Evolutionary conservation across 208 protist species (phyloP), one percentile per base, ranked within the genome.

Genomic region (Leishmania guyanensis): DNA sequence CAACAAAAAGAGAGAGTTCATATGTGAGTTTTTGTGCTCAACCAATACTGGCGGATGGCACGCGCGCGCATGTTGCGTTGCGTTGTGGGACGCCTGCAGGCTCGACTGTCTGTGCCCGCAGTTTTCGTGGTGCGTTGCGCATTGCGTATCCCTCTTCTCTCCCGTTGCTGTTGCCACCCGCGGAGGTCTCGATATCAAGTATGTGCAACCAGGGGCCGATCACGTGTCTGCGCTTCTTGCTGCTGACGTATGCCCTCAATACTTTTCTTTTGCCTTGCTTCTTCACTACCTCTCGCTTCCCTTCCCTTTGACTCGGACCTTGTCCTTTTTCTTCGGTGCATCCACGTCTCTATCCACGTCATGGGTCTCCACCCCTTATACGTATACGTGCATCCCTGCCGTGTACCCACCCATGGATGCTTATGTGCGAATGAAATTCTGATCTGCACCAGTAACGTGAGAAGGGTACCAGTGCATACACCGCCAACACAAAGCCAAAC

Each of bases 271-370:
- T 9, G 69, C 69, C 20, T 14, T 50, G 16, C 9, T 39, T 9
- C 20, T 46, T 26, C 66, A 36, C 6, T 43, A 36, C 14, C 26
- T 48, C 16, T 71, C 26, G 36, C 69, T 5, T 73, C 10, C 17
- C 10, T 53, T 9, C 39, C 20, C 53, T 75, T 53, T 39, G 4
- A 77, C 16, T 48, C 20, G 9, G 66, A 65, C 51, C 16, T 70
- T 58, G 29, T 20, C 1, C 56, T 46, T 87, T 62, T 75, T 75
- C n/a, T 75, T n/a, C 33, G 62, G 33, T 36, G 29, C 60, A 51
- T 73, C 46, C 69, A 36, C 39, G 69, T 9, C 5, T 33, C 22
- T 17, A 73, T 51, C 26, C 69, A 33, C 46, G 14, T 36, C 1
- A 73, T 53, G 9, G 20, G 20, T 26, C 22, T 73, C 20, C 26